These are phyloP conservation scores for Leccinum subgranulosum DNA, from an alignment of 768 basidiomycete genomes.

Conservation along the genomic window DNA sequence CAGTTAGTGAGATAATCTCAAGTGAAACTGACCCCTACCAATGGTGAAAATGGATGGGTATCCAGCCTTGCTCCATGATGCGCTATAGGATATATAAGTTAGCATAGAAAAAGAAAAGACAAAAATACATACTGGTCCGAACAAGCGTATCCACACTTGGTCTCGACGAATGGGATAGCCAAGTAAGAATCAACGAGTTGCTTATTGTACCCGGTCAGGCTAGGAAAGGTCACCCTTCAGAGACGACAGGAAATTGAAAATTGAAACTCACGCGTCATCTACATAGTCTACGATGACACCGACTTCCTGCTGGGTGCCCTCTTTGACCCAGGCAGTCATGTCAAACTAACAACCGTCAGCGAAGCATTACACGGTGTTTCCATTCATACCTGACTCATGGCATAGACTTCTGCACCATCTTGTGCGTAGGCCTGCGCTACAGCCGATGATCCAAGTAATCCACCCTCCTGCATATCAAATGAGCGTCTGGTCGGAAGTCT, in stretches of 20 bases:
- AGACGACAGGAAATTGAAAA: conserved; percentile 20
- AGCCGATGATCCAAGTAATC: conserved; percentile 87
- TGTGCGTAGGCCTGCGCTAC: conserved; percentile 72
- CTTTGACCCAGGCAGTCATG: conserved; percentile 94
- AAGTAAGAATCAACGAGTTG: conserved; percentile 72
- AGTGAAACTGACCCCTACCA: conserved; percentile 27
- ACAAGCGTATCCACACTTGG: conserved; percentile 92
- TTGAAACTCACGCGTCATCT: conserved; percentile 49
- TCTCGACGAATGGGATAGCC: conserved; percentile 77
- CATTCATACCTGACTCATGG: conserved; percentile 31
- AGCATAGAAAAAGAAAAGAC: conserved; percentile 18
- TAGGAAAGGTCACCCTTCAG: conserved; percentile 28
- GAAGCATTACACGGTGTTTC: background rate
- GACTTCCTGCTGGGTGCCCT: conserved; percentile 72
- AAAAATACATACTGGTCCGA: conserved; percentile 74
- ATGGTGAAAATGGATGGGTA: conserved; percentile 85
- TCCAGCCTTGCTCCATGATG: conserved; percentile 84
- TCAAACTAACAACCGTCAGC: conserved; percentile 61
- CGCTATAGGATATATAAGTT: conserved; percentile 35
- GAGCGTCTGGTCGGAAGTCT: background rate
- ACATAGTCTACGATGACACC: conserved; percentile 85
- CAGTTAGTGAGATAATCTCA: background rate
- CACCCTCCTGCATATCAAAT: conserved; percentile 53
- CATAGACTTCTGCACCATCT: conserved; percentile 19
- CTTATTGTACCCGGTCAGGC: conserved; percentile 80